Conservation (phyloP, 2,329 filamentous ascomycete species). For the Lecanicillium sp. region DNA sequence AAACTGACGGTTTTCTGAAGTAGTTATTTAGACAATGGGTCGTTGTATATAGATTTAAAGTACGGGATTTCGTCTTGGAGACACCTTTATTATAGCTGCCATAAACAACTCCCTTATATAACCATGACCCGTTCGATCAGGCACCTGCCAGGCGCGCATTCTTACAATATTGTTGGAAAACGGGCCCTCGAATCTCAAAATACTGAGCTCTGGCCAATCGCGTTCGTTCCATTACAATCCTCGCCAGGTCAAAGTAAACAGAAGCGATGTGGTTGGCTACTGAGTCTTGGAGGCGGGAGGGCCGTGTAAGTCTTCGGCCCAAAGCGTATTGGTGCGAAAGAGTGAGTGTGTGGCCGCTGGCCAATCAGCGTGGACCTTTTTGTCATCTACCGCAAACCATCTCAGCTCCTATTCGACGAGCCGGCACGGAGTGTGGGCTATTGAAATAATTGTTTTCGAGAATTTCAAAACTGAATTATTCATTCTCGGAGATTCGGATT, state of each 20-base stretch:
- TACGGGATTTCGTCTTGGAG: not conserved
- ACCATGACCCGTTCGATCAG: no score
- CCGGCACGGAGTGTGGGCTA: no score
- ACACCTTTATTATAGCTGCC: no score
- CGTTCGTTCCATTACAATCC: not conserved
- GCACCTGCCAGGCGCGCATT: no score
- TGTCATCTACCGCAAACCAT: slow-evolving; percentile 17
- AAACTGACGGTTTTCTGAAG: not conserved
- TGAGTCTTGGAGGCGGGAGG: not conserved
- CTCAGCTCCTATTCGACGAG: not conserved
- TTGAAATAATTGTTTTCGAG: no score
- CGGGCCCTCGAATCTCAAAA: not conserved
- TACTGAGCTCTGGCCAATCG: slow-evolving; percentile 3
- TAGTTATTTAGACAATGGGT: not conserved
- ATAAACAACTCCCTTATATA: no score
- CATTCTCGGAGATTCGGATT: no score
- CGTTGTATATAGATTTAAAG: no score
- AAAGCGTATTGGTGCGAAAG: not conserved
- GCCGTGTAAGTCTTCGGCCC: slow-evolving; percentile 1
- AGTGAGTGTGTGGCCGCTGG: not conserved
- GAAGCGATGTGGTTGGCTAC: slow-evolving; percentile 6
- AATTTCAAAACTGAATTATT: no score
- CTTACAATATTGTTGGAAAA: not conserved
- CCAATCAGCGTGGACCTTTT: slow-evolving; percentile 24
- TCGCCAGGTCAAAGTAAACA: slow-evolving; percentile 5